Conservation (phyloP, 257 asterid genomes). For the Oldenlandia corymbosa region DNA sequence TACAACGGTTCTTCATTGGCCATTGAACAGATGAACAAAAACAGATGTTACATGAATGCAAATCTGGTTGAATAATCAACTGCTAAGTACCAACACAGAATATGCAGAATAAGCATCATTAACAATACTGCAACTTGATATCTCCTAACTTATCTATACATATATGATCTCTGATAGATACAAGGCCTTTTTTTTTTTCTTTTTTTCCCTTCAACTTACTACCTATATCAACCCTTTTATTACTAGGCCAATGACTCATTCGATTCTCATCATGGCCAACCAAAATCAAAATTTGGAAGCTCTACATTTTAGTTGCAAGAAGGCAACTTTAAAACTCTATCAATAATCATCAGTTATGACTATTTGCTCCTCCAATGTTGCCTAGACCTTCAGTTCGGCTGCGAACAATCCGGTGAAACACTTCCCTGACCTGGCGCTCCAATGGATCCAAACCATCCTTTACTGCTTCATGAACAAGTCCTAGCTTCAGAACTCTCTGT, state of each 20-base stretch:
- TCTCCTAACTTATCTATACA: conserved; percentile 18
- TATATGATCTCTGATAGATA: conserved; percentile 12
- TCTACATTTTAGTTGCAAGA: conserved; percentile 23
- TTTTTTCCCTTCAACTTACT: too few species aligned
- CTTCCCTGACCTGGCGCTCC: conserved; percentile 74
- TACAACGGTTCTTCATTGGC: too few species aligned
- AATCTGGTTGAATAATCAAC: conserved; percentile 10
- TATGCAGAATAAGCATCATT: conserved; percentile 17
- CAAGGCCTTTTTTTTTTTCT: conserved; percentile 7
- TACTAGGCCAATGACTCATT: conserved; percentile 19
- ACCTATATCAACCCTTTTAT: conserved; percentile 25
- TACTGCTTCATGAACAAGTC: conserved; percentile 39
- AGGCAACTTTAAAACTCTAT: conserved; percentile 14
- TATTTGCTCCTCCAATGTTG: conserved; percentile 33
- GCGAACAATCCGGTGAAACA: conserved; percentile 68
- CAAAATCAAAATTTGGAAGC: conserved; percentile 22
- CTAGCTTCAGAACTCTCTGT: conserved; percentile 54
- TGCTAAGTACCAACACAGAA: conserved; percentile 18
- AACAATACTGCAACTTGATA: conserved; percentile 6
- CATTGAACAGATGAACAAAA: not conserved
- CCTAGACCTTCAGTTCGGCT: conserved; percentile 69
- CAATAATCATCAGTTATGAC: conserved; percentile 26
- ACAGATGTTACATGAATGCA: not conserved
- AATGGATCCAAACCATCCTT: conserved; percentile 75
- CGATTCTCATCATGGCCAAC: conserved; percentile 16